Percentiles rank a stretch among this genome's conserved stretches.
Evolutionary conservation across 495 filamentous ascomycete genomes (phyloP).

Genomic region (Lophiotrema nucula): DNA sequence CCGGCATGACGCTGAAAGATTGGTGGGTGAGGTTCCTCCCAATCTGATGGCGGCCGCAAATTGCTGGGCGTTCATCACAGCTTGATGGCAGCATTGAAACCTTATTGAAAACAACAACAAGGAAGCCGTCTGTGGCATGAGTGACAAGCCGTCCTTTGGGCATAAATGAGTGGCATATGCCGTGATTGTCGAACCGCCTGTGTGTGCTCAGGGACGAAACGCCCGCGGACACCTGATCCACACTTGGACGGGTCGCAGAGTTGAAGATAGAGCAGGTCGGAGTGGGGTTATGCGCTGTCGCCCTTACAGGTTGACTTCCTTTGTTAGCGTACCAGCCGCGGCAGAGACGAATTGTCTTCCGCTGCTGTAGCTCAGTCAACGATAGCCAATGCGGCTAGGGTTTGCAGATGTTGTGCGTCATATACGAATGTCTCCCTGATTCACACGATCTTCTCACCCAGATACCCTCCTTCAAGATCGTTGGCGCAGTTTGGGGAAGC

Average conservation of each 20-base stretch:
- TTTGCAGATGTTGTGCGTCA: neutral
- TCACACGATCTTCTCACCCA: neutral
- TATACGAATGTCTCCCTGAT: neutral
- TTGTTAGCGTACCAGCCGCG: neutral
- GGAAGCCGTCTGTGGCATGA: too few species aligned
- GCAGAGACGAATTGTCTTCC: neutral
- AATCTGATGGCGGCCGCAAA: slow-evolving; percentile 5
- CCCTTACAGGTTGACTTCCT: too few species aligned
- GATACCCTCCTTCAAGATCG: neutral
- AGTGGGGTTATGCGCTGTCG: too few species aligned
- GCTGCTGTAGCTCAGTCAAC: too few species aligned
- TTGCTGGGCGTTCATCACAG: neutral
- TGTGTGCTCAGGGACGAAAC: slow-evolving; percentile 5
- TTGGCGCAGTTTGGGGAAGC: neutral
- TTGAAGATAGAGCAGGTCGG: too few species aligned
- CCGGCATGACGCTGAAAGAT: slow-evolving; percentile 15
- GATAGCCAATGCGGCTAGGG: neutral
- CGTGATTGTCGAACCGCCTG: neutral
- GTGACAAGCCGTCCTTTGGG: too few species aligned
- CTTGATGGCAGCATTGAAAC: slow-evolving; percentile 15
- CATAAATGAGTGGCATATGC: neutral
- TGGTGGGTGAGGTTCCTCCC: neutral
- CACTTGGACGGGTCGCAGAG: too few species aligned
- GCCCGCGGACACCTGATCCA: too few species aligned
- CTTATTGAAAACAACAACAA: slow-evolving; percentile 3